A percentile compares a stretch with the other conserved stretches of the same genome.
phyloP scores from a whole-genome alignment of 257 asterid species.

The Voacanga thouarsii region DNA sequence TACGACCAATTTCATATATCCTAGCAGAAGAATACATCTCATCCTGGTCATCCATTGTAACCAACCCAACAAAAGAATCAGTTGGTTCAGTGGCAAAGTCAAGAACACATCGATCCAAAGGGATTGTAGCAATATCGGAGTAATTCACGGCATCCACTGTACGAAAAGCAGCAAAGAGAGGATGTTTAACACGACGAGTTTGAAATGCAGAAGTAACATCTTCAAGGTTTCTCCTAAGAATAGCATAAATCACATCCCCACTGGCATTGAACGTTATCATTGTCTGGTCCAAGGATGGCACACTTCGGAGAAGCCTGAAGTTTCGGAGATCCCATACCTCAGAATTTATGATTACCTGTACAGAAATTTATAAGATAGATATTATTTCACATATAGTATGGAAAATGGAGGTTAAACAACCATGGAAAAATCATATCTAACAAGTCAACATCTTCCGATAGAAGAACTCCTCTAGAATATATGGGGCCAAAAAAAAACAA shows the following conservation, averaged over 20 bases:
- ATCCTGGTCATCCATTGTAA: conserved; percentile 92
- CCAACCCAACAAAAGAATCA: conserved; percentile 87
- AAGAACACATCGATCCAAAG: conserved; percentile 92
- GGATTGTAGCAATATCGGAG: conserved; percentile 85
- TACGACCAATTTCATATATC: conserved; percentile 86
- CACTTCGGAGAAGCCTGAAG: conserved; percentile 72
- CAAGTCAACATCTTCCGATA: background rate
- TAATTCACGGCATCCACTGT: conserved; percentile 92
- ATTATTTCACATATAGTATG: background rate
- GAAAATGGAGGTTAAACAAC: background rate
- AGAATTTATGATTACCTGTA: conserved; percentile 88
- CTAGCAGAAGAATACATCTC: conserved; percentile 96
- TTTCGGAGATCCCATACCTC: conserved; percentile 99
- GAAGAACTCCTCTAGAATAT: background rate
- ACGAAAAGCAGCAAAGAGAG: conserved; percentile 92
- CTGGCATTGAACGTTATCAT: conserved; percentile 77
- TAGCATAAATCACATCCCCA: conserved; percentile 91
- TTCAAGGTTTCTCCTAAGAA: conserved; percentile 88
- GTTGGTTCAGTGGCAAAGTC: conserved; percentile 92
- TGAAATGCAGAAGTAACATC: conserved; percentile 81
- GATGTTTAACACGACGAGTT: conserved; percentile 81
- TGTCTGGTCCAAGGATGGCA: conserved; percentile 88
- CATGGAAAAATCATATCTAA: background rate
- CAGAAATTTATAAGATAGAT: background rate
- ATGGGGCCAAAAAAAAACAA: conserved; percentile 1